Evolutionary conservation across 2,329 filamentous ascomycete genomes (phyloP), one percentile per base, ranked within the genome.

Genomic region (Coniochaeta sp.): DNA sequence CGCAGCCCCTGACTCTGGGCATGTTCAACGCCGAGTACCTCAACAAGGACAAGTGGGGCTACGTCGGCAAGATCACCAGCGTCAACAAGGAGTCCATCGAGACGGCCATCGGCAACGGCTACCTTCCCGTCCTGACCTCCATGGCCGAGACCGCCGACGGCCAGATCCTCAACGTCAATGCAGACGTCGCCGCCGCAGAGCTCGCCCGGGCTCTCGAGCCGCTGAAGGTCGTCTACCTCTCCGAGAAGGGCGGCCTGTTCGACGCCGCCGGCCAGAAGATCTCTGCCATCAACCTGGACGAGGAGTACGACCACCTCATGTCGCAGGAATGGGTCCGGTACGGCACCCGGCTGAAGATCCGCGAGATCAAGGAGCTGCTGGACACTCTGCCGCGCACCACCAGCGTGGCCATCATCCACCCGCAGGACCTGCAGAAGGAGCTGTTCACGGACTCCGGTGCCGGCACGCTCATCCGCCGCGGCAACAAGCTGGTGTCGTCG

Each of bases 221-320:
- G 28, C 79, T 98, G 69, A 99, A 99, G 85, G 93, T 98, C 63
- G 93, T 99, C 62, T 99, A 97, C 73, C 82, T 98, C n/a, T 96
- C 92, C 5, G 95, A 99, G 79, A 98, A 98, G 82, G 95, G 95
- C 57, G 95, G 93, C 8, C 79, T 99, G 36, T 96, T 96, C 77
- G 91, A 98, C 72, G 93, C 92, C 62, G 90, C 96, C 64, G 89
- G 89, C 61, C 89, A 93, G 79, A 96, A 96, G 79, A 98, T 98
- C 70, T 96, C 93, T 6, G 90, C 89, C 62, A 98, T 98, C 77
- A 98, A 98, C 77, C 81, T 99, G 61, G 95, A 99, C 71, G 93
- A 96, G 76, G 95, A 99, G 77, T 98, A 90, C 70, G 91, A 96
- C 61, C 83, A 90, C 70, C 83, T 97, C 70, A 96, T 98, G 91